These are phyloP conservation scores for Euphorbia lathyris DNA, from an alignment of 345 rosid species.

Conservation along the genomic window DNA sequence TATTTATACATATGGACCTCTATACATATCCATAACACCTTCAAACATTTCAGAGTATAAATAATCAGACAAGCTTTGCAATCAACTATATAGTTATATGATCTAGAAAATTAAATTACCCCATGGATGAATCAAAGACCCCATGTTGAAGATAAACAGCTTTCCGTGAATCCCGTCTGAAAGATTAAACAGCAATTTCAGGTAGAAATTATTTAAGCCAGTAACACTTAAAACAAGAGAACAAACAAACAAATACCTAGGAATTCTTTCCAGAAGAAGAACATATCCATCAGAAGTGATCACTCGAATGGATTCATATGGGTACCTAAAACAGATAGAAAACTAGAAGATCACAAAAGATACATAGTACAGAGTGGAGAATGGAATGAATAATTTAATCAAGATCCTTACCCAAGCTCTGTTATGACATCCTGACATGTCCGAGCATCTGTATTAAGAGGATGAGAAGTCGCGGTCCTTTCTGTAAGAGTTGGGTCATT, in stretches of 20 bases:
- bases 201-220: slow-evolving; percentile 20
- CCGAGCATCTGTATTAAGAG: slow-evolving; percentile 87
- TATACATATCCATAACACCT: background rate
- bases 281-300: slow-evolving; percentile 91
- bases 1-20: too few species aligned
- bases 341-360: slow-evolving; percentile 3
- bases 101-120: slow-evolving; percentile 44
- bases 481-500: slow-evolving; percentile 52
- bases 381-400: background rate
- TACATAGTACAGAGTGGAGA: slow-evolving; percentile 8
- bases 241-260: slow-evolving; percentile 47
- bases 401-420: slow-evolving; percentile 75
- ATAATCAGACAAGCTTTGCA: background rate
- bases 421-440: slow-evolving; percentile 95
- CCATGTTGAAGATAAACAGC: slow-evolving; percentile 95
- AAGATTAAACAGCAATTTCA: slow-evolving; percentile 25
- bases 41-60: background rate
- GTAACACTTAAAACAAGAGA: slow-evolving; percentile 13
- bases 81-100: background rate
- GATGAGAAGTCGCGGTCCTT: slow-evolving; percentile 46
- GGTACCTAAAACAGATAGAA: slow-evolving; percentile 55
- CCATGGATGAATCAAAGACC: slow-evolving; percentile 90
- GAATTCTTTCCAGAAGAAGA: slow-evolving; percentile 91
- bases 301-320: slow-evolving; percentile 90
- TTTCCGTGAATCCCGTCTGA: slow-evolving; percentile 87